Evolutionary conservation across 2,329 filamentous ascomycete species (phyloP).

Genomic region (Elsinoe arachidis): DNA sequence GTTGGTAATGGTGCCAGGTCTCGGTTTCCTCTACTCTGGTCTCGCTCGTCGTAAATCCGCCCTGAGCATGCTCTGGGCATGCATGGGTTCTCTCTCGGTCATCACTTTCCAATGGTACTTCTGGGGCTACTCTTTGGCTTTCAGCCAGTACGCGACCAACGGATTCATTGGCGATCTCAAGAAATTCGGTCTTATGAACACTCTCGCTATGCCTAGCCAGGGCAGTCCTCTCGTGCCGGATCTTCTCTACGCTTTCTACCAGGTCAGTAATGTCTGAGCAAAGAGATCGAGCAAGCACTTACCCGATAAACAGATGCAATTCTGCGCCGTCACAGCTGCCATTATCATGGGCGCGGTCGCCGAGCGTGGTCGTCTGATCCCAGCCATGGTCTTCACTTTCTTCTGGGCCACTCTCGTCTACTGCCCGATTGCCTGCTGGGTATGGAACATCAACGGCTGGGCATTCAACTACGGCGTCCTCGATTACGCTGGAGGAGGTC

Average conservation of each 20-base stretch:
- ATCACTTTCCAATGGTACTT: conserved; percentile 99
- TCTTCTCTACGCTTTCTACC: conserved; percentile 89
- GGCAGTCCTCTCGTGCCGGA: conserved; percentile 83
- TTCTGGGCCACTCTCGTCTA: conserved; percentile 96
- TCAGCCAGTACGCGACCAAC: conserved; percentile 71
- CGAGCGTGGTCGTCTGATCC: conserved; percentile 85
- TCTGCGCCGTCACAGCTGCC: conserved; percentile 83
- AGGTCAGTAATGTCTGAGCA: conserved; percentile 44
- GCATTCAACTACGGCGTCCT: conserved; percentile 81
- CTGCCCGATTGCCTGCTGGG: conserved; percentile 94
- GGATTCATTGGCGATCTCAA: conserved; percentile 85
- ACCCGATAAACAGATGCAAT: conserved; percentile 66
- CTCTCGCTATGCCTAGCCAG: conserved; percentile 73
- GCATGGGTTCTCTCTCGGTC: conserved; percentile 86
- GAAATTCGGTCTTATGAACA: conserved; percentile 82
- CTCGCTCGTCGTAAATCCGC: conserved; percentile 96
- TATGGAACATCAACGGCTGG: conserved; percentile 93
- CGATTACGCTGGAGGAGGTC: conserved; percentile 92
- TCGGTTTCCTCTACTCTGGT: conserved; percentile 95
- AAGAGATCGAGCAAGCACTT: neutral
- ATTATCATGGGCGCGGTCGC: conserved; percentile 88
- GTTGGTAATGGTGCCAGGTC: conserved; percentile 90
- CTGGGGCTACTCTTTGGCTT: conserved; percentile 95
- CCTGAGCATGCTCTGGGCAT: conserved; percentile 92
- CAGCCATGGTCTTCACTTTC: conserved; percentile 91